phyloP scores from a whole-genome alignment of 306 rosid species.

The Datisca glomerata region DNA sequence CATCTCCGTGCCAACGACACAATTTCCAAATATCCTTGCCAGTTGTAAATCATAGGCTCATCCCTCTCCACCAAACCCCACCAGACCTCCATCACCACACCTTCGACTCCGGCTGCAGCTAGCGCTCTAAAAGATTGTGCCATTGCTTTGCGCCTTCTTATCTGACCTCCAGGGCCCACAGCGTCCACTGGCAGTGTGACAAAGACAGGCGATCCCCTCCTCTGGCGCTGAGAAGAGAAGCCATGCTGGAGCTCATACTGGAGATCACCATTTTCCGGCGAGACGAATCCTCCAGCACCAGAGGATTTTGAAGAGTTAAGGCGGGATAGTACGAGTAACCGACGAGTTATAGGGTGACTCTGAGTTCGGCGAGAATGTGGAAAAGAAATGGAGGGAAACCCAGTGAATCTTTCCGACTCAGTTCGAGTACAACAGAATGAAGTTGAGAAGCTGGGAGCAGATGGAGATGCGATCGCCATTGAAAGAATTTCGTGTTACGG shows the following conservation, averaged over 20 bases:
- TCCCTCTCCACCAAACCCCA: conserved; percentile 87
- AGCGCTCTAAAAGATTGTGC: conserved; percentile 46
- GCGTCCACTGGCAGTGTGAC: conserved; percentile 53
- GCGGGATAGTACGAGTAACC: conserved; percentile 26
- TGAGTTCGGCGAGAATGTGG: conserved; percentile 20
- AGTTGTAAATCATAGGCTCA: conserved; percentile 52
- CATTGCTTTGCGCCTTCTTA: conserved; percentile 35
- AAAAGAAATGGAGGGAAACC: conserved; percentile 28
- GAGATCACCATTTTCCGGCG: conserved; percentile 47
- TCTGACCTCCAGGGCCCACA: conserved; percentile 22
- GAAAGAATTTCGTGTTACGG: background rate
- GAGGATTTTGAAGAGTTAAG: conserved; percentile 51
- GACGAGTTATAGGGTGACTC: conserved; percentile 19
- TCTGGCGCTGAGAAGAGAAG: conserved; percentile 34
- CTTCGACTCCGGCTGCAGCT: conserved; percentile 64
- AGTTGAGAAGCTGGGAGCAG: conserved; percentile 38
- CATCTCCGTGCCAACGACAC: conserved; percentile 41
- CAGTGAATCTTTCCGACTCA: conserved; percentile 19
- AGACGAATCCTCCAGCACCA: conserved; percentile 44
- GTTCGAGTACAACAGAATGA: conserved; percentile 35
- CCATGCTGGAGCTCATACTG: conserved; percentile 61
- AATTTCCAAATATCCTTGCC: conserved; percentile 65
- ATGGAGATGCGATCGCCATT: conserved; percentile 59
- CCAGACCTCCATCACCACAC: conserved; percentile 83
- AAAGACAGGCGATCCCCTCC: conserved; percentile 50